Evolutionary conservation across 306 rosid species (phyloP).

Genomic region (Ormosia semicastrata): DNA sequence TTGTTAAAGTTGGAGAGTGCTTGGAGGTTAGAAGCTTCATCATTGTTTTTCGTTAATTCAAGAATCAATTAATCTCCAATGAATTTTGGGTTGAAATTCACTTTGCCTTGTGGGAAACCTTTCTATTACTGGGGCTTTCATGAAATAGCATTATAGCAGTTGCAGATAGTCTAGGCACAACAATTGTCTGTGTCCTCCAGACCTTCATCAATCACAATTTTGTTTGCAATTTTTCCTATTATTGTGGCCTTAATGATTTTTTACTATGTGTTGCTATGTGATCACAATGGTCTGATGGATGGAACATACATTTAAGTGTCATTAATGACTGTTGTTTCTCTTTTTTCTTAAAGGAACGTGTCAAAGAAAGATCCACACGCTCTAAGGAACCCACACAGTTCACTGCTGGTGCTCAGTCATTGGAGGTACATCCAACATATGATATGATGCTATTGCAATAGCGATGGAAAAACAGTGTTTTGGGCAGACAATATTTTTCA

Average conservation of each 20-base stretch:
- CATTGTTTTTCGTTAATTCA: constrained; percentile 7
- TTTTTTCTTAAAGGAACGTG: constrained; percentile 62
- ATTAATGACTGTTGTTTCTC: constrained; percentile 4
- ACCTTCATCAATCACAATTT: constrained; percentile 9
- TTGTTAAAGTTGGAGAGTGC: constrained; percentile 92
- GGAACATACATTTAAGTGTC: constrained; percentile 2
- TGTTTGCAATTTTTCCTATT: constrained; percentile 12
- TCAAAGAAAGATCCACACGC: constrained; percentile 66
- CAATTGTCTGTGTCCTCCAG: not conserved
- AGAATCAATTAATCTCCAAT: constrained; percentile 1
- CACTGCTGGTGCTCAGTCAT: constrained; percentile 47
- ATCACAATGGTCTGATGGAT: constrained; percentile 26
- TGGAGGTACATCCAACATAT: constrained; percentile 52
- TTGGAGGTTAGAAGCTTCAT: constrained; percentile 67
- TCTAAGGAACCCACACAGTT: constrained; percentile 53
- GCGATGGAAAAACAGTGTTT: not conserved
- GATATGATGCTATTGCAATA: constrained; percentile 7
- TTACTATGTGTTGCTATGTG: constrained; percentile 10
- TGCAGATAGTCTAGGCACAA: constrained; percentile 18
- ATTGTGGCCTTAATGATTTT: not conserved
- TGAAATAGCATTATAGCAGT: constrained; percentile 15
- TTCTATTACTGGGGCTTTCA: constrained; percentile 14
- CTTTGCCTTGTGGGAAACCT: not conserved
- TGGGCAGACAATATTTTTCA: not conserved
- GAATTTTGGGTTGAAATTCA: constrained; percentile 8